Evolutionary conservation across 495 filamentous ascomycete species (phyloP), one percentile per base, ranked within the genome.

Genomic region (Podospora anserina): DNA sequence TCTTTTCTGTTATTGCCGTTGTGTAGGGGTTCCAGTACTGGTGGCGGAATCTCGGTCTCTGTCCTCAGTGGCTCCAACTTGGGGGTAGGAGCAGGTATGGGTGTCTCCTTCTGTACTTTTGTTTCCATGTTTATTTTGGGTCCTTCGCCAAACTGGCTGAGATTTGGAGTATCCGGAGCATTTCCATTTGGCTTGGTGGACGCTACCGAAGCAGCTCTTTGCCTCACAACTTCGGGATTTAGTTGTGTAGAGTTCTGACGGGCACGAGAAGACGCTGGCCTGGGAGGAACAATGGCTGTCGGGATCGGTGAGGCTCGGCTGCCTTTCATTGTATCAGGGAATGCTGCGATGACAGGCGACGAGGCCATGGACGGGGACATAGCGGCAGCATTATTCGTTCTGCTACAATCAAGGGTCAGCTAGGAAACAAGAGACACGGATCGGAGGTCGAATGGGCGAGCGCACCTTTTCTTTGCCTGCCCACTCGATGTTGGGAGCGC

Each of bases 381-480:
- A 18, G 70, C 67, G 82, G 84, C 27, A 49, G 7, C 13, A 11
- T 49, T 49, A 78, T 59, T 69, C 20, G 75, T 73, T 65, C 76
- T 71, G 63, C 76, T 76, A 53, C 30, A 58, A 49, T 30, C n/a
- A 32, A 15, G 53, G 28, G 70, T 76, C 56, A 76, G 75, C 54
- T 19, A 66, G 7, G 0, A 2, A 20, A 19, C 15, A 13, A 9
- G 34, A 15, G 56, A n/a, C 15, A 27, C 39, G 39, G 39, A 49
- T 49, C 39, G 39, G 15, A 49, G n/a, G 16, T 4, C 5, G 34
- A 58, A 30, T 23, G 0, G 16, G 23, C 30, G 55, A 66, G 76
- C 86, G 73, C 83, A 90, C 90, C 87, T 92, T 80, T 92, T 93
- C 78, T 91, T 90, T 57, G 86, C 82, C 64, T 84, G 82, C 56